These are phyloP conservation scores for Cercophora samala DNA, from an alignment of 495 filamentous ascomycete genomes.

Conservation along the genomic window DNA sequence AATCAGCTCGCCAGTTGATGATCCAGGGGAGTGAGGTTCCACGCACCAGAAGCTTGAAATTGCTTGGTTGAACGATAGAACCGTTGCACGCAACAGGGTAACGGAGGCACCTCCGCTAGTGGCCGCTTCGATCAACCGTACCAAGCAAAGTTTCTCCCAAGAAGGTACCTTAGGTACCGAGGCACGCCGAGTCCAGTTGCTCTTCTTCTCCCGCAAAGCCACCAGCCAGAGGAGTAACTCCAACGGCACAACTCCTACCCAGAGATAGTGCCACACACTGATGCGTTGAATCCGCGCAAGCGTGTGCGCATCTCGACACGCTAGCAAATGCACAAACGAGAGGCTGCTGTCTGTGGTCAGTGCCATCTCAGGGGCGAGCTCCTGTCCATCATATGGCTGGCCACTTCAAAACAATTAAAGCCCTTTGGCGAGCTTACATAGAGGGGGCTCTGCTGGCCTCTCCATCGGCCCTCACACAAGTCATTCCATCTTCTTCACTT, in stretches of 20 bases:
- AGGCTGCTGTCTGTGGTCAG: not conserved
- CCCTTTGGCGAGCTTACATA: not conserved
- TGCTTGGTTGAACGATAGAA: not conserved
- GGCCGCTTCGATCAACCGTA: not conserved
- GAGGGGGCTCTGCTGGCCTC: not conserved
- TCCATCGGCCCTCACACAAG: not conserved
- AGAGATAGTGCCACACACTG: not conserved
- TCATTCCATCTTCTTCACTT: not conserved
- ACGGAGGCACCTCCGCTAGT: not conserved
- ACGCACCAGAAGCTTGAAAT: not conserved
- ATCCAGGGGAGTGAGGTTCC: too few relatives aligned
- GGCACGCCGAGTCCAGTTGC: not conserved
- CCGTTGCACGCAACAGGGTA: not conserved
- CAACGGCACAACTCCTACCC: not conserved
- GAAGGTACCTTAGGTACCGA: not conserved
- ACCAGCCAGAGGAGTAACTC: not conserved
- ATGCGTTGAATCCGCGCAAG: not conserved
- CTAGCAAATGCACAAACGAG: not conserved
- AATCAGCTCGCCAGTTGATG: too few relatives aligned
- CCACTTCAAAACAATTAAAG: not conserved
- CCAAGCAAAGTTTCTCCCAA: not conserved
- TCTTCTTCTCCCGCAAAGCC: not conserved
- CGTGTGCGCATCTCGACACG: not conserved
- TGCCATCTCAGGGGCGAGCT: not conserved
- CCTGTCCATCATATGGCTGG: not conserved